These are phyloP conservation scores for Pseudogymnoascus sp. DNA, from an alignment of 2,329 filamentous ascomycete species.

Conservation along the genomic window DNA sequence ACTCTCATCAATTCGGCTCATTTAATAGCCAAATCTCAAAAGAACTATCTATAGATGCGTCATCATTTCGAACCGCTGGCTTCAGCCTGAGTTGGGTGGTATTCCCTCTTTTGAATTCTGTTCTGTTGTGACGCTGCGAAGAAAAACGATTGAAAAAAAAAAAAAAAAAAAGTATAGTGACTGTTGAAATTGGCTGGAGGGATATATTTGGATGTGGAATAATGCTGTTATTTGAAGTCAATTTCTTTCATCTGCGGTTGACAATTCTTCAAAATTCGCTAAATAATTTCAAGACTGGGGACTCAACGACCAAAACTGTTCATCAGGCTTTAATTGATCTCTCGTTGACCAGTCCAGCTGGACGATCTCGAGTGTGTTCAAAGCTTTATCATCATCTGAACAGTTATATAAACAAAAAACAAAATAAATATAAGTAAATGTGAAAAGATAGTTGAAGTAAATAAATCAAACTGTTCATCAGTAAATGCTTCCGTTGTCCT, in stretches of 20 bases:
- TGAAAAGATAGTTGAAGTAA: neutral
- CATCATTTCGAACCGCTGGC: neutral
- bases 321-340: neutral
- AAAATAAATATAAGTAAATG: neutral
- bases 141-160: neutral
- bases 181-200: neutral
- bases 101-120: neutral
- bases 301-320: neutral
- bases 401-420: neutral
- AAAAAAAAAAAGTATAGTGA: neutral
- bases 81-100: neutral
- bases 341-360: neutral
- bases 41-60: neutral
- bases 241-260: neutral
- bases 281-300: neutral
- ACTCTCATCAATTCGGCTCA: neutral
- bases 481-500: neutral
- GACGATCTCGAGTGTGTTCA: neutral
- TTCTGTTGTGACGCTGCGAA: neutral
- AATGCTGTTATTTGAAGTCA: neutral
- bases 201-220: neutral
- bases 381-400: neutral
- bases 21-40: neutral
- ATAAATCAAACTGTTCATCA: neutral
- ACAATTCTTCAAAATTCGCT: neutral